Base-by-base conservation (phyloP, 768 basidiomycete genomes). In the Russula sp. region DNA sequence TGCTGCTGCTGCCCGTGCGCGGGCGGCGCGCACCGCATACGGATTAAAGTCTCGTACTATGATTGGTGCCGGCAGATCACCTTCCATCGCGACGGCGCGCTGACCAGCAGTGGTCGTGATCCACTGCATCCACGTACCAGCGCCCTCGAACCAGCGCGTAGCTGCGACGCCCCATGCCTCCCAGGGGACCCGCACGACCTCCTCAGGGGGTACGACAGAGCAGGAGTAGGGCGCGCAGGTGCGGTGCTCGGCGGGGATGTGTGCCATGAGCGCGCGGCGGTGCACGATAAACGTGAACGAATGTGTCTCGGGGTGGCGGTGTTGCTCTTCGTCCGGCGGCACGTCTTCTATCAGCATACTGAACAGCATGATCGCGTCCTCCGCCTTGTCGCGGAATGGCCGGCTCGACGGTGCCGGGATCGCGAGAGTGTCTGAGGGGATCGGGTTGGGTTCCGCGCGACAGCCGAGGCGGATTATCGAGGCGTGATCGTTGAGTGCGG, bases 21-120 rank as follows among this genome's bases (percentile, higher is more conserved):
- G 39, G 25, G 35, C 59, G 3, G 66, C 60, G n/a, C 53, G 48
- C 34, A 67, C 58, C 3, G 64, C 51, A 29, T 61, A 53, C 34
- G 45, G 52, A 62, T 69, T 71, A 55, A 71, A 71, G 63, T 72
- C 71, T 46, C 56, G 61, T 38, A 70, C 66, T 18, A 56, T 49
- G 53, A 69, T 64, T 4, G 60, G 62, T 2, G 65, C 45, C 29
- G 41, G 34, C 10, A 2, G 10, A 29, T 32, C 41, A 7, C 61
- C 60, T 13, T 61, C 59, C 50, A 62, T 56, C 8, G 49, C 48
- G 56, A 71, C 67, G 46, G 64, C 66, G 29, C 72, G 69, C 58
- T 73, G 71, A 10, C 72, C 72, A 25, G 69, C 70, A 2, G 70
- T 71, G 34, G 70, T 70, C 49, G 72, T 72, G 58, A 73, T 73